phyloP scores from a whole-genome alignment of 208 protist species.

The Trypanosoma rangeli region DNA sequence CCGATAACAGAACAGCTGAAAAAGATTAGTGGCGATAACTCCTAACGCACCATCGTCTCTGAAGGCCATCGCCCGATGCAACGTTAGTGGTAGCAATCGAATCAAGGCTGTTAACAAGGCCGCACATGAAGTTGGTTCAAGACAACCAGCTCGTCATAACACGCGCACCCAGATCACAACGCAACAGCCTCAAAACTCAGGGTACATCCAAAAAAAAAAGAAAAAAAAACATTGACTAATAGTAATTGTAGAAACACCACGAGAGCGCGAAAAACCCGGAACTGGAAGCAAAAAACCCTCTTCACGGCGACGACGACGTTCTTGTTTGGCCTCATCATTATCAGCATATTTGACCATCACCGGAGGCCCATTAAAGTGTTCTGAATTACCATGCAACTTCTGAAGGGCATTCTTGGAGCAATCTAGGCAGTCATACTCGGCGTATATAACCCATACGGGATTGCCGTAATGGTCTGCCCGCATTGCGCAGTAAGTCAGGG shows the following conservation, averaged over 20 bases:
- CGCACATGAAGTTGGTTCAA: too few relatives aligned
- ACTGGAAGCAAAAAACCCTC: constrained; percentile 16
- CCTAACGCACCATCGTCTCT: too few relatives aligned
- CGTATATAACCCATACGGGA: constrained; percentile 85
- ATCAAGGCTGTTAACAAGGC: too few relatives aligned
- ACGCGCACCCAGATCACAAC: background rate
- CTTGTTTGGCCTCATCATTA: constrained; percentile 71
- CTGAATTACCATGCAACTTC: constrained; percentile 68
- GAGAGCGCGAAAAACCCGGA: too few relatives aligned
- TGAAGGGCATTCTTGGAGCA: constrained; percentile 57
- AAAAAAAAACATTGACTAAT: constrained; percentile 26
- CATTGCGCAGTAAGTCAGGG: constrained; percentile 86
- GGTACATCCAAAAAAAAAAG: constrained; percentile 19
- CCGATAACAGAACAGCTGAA: constrained; percentile 6
- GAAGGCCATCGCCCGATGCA: too few relatives aligned
- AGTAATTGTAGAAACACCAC: background rate
- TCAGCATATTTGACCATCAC: constrained; percentile 87
- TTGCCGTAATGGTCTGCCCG: constrained; percentile 83
- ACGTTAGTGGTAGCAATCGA: too few relatives aligned
- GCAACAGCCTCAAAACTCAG: background rate
- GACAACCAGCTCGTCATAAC: too few relatives aligned
- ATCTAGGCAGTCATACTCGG: constrained; percentile 73
- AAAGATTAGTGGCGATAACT: too few relatives aligned
- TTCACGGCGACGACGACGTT: constrained; percentile 74
- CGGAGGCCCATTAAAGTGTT: constrained; percentile 56